Percentiles rank a stretch among this genome's conserved stretches.
These are phyloP conservation scores for Ophiocordyceps robertsii DNA, from an alignment of 2,329 filamentous ascomycete species.

Conservation along the genomic window DNA sequence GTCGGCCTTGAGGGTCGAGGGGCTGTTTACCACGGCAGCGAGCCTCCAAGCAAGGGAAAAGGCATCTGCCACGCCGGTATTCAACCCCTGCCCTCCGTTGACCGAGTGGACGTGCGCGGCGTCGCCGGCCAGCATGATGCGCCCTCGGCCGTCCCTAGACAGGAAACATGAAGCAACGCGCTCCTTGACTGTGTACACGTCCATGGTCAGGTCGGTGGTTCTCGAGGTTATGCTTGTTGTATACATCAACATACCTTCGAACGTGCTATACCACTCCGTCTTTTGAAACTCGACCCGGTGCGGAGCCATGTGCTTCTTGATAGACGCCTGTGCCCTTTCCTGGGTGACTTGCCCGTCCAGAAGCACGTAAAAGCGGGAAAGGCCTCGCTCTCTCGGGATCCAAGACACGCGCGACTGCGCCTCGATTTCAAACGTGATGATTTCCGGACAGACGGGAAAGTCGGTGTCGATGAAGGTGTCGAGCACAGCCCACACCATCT, in stretches of 20 bases:
- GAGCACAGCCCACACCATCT: constrained; percentile 35
- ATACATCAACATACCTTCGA: constrained; percentile 23
- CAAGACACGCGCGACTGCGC: constrained; percentile 31
- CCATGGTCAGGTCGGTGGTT: not conserved
- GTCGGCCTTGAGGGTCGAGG: constrained; percentile 7
- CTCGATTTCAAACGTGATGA: constrained; percentile 31
- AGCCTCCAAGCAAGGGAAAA: constrained; percentile 42
- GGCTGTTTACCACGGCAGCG: constrained; percentile 12
- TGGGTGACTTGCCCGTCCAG: constrained; percentile 30
- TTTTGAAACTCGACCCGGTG: constrained; percentile 26
- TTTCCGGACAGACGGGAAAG: constrained; percentile 30
- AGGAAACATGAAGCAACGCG: constrained; percentile 24
- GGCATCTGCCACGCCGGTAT: constrained; percentile 43
- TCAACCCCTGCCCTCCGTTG: constrained; percentile 44
- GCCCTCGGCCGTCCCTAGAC: constrained; percentile 24
- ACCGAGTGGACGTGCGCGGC: constrained; percentile 43
- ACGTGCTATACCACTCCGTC: constrained; percentile 37
- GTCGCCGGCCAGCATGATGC: constrained; percentile 40
- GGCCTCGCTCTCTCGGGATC: constrained; percentile 32
- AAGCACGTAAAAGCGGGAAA: constrained; percentile 32
- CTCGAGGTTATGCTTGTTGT: not conserved
- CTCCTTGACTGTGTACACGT: constrained; percentile 21
- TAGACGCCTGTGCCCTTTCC: constrained; percentile 24
- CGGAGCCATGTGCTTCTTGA: constrained; percentile 28
- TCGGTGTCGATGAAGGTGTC: constrained; percentile 35